A percentile compares a stretch with the other conserved stretches of the same genome.
phyloP scores from a whole-genome alignment of 805 yeast species.

The Starmera amethionina region DNA sequence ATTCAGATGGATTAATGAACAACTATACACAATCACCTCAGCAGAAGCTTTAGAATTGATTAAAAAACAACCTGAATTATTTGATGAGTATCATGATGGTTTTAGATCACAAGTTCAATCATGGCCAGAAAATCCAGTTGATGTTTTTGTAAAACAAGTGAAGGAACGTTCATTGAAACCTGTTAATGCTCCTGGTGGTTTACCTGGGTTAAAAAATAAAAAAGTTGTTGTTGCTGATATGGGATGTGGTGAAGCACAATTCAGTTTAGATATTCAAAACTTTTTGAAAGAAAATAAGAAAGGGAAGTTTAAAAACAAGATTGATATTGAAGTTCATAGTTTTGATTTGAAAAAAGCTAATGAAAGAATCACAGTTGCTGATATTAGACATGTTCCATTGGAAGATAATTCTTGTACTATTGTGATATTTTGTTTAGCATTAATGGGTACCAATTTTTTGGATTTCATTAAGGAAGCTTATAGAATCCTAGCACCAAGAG shows the following conservation, averaged over 20 bases:
- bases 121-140: slow-evolving; percentile 99
- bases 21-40: slow-evolving; percentile 81
- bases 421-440: slow-evolving; percentile 87
- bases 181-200: slow-evolving; percentile 94
- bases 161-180: slow-evolving; percentile 48
- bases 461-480: slow-evolving; percentile 89
- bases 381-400: slow-evolving; percentile 83
- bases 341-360: slow-evolving; percentile 90
- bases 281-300: slow-evolving; percentile 29
- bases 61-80: slow-evolving; percentile 73
- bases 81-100: slow-evolving; percentile 93
- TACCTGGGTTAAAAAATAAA: slow-evolving; percentile 53
- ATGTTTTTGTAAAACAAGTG: slow-evolving; percentile 70
- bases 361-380: slow-evolving; percentile 91
- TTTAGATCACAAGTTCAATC: slow-evolving; percentile 89
- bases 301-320: slow-evolving; percentile 27
- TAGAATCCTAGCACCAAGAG: slow-evolving; percentile 78
- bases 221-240: slow-evolving; percentile 85
- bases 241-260: slow-evolving; percentile 98
- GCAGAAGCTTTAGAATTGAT: slow-evolving; percentile 66
- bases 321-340: slow-evolving; percentile 64
- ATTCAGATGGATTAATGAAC: slow-evolving; percentile 97
- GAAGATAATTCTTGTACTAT: slow-evolving; percentile 69
- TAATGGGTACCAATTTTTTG: slow-evolving; percentile 95
- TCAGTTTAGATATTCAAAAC: slow-evolving; percentile 55